Evolutionary conservation across 1,139 yeast species (phyloP).

Genomic region (Candida dubliniensis): DNA sequence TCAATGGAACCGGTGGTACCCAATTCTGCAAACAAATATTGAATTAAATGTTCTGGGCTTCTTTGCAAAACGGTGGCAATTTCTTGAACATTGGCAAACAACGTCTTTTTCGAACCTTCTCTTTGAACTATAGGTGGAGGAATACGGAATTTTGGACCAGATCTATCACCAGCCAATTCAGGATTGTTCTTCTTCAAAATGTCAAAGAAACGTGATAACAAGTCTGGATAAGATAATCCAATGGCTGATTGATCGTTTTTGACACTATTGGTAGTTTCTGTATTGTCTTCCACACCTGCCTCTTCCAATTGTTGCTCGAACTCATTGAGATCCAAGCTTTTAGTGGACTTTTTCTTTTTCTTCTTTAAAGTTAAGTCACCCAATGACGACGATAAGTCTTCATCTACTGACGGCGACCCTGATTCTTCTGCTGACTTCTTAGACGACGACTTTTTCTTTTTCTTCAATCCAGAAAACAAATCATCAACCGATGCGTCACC

Average conservation of each 20-base stretch:
- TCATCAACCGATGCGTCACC: slow-evolving; percentile 44
- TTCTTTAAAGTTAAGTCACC: slow-evolving; percentile 80
- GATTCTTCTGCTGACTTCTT: slow-evolving; percentile 15
- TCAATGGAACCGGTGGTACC: slow-evolving; percentile 99
- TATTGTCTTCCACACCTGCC: slow-evolving; percentile 75
- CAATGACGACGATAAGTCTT: slow-evolving; percentile 61
- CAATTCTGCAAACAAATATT: slow-evolving; percentile 94
- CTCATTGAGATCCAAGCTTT: slow-evolving; percentile 62
- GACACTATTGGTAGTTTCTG: slow-evolving; percentile 21
- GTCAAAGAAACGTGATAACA: slow-evolving; percentile 79
- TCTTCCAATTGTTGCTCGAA: slow-evolving; percentile 88
- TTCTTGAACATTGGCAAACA: slow-evolving; percentile 94
- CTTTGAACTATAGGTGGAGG: slow-evolving; percentile 98
- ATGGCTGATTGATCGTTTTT: slow-evolving; percentile 26
- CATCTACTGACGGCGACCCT: slow-evolving; percentile 40
- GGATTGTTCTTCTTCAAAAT: slow-evolving; percentile 93
- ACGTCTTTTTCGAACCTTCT: slow-evolving; percentile 95
- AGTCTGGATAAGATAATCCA: slow-evolving; percentile 75
- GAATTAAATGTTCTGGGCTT: slow-evolving; percentile 95
- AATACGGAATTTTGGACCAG: slow-evolving; percentile 90
- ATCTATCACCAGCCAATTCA: slow-evolving; percentile 94
- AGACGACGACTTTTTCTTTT: slow-evolving; percentile 44
- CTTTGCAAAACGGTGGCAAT: slow-evolving; percentile 93
- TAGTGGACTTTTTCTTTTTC: slow-evolving; percentile 79
- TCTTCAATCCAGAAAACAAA: slow-evolving; percentile 55